phyloP scores from a whole-genome alignment of 169 alveolate genomes.

The Plasmodium yoelii region DNA sequence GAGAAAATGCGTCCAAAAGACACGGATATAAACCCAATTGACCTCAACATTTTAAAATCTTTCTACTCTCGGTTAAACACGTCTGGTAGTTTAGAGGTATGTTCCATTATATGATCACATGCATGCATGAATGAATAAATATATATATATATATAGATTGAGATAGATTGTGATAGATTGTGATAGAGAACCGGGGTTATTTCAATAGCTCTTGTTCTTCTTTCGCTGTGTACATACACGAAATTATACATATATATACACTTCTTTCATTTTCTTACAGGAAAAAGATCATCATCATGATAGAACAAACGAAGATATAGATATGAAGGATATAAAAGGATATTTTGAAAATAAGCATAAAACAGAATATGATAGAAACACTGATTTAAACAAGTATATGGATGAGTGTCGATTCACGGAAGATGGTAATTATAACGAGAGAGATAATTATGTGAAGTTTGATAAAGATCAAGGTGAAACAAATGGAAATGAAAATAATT shows the following conservation, averaged over 20 bases:
- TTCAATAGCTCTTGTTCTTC: too few species aligned
- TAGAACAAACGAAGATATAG: neutral
- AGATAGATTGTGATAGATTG: neutral
- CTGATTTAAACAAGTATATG: conserved; percentile 18
- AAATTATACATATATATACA: too few species aligned
- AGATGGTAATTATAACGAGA: conserved; percentile 34
- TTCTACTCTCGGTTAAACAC: conserved; percentile 21
- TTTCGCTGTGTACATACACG: neutral
- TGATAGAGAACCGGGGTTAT: neutral
- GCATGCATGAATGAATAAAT: neutral
- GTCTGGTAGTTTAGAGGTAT: conserved; percentile 27
- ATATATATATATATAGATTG: neutral
- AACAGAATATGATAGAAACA: conserved; percentile 14
- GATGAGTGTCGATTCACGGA: conserved; percentile 19
- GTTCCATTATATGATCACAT: neutral
- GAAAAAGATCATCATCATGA: conserved; percentile 4
- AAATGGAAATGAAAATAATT: conserved; percentile 20
- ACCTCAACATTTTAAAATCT: conserved; percentile 12
- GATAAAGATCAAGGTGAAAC: conserved; percentile 19
- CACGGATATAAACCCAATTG: conserved; percentile 6
- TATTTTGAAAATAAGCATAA: conserved; percentile 35
- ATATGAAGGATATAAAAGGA: conserved; percentile 25
- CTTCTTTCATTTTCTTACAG: conserved; percentile 2
- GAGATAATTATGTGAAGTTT: conserved; percentile 25
- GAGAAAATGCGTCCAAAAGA: conserved; percentile 23